Conservation (phyloP, 306 rosid species). For the Lathyrus oleraceus region DNA sequence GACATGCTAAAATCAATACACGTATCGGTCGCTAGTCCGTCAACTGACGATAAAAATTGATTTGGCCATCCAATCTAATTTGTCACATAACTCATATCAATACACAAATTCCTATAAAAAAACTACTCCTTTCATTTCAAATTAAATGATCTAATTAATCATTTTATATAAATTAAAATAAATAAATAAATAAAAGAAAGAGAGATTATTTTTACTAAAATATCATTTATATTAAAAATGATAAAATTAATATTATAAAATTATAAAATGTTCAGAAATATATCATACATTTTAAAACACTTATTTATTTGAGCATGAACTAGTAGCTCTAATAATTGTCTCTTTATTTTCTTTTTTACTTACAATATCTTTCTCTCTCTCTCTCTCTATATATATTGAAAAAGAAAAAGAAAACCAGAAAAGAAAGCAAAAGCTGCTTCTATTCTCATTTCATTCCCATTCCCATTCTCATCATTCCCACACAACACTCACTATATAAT, state of each 20-base stretch:
- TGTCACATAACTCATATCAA: background rate
- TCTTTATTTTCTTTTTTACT: background rate
- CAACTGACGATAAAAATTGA: background rate
- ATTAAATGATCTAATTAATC: too few species aligned
- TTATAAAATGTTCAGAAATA: too few species aligned
- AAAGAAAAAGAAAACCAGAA: conserved; percentile 25
- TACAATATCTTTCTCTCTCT: background rate
- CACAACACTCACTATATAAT: conserved; percentile 15
- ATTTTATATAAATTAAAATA: too few species aligned
- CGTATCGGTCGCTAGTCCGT: background rate
- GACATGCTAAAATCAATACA: background rate
- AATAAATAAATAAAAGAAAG: too few species aligned
- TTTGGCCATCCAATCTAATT: background rate
- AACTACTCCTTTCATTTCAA: too few species aligned
- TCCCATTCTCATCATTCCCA: too few species aligned
- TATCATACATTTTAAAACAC: too few species aligned
- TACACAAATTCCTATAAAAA: background rate
- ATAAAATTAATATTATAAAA: too few species aligned
- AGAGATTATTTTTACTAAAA: too few species aligned
- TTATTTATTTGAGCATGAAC: too few species aligned
- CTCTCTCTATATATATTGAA: background rate
- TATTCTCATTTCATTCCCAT: conserved; percentile 1
- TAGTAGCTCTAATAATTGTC: background rate
- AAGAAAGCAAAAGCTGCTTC: conserved; percentile 37
- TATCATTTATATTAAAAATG: too few species aligned